Conservation (phyloP, 495 filamentous ascomycete species). For the Daldinia vernicosa region DNA sequence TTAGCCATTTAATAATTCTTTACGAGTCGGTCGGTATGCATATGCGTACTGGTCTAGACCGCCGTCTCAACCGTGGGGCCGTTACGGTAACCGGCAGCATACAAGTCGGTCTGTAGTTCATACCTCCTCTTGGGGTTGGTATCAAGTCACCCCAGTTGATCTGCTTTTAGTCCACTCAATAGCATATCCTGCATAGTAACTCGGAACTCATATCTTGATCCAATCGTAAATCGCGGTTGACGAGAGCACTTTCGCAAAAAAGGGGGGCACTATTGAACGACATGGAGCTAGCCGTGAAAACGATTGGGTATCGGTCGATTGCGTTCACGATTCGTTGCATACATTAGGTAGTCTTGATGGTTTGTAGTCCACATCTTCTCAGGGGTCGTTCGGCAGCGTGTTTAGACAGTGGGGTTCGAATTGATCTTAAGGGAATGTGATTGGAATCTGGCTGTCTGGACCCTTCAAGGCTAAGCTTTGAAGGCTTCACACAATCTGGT, state of each 20-base stretch:
- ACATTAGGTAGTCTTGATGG: too few species aligned
- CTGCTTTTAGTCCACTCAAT: background rate
- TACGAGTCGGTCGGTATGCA: background rate
- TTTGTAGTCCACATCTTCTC: background rate
- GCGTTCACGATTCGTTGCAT: background rate
- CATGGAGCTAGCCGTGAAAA: background rate
- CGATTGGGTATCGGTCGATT: background rate
- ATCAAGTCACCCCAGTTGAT: background rate
- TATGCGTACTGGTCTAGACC: background rate
- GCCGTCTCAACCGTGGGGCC: background rate
- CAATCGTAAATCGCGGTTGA: background rate
- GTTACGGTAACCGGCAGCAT: background rate
- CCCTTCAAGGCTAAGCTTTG: background rate
- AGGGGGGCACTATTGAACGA: background rate
- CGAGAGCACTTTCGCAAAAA: background rate
- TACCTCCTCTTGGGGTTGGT: background rate
- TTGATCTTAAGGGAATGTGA: background rate
- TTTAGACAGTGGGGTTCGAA: background rate
- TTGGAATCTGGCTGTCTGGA: background rate
- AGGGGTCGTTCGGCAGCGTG: background rate
- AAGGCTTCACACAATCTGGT: background rate
- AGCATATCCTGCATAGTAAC: background rate
- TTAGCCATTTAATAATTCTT: background rate
- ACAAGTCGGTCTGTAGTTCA: background rate
- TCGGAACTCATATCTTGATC: background rate